A percentile compares a stretch with the other conserved stretches of the same genome.
phyloP scores from a whole-genome alignment of 2,329 filamentous ascomycete species.

The Cladosporium sp. region DNA sequence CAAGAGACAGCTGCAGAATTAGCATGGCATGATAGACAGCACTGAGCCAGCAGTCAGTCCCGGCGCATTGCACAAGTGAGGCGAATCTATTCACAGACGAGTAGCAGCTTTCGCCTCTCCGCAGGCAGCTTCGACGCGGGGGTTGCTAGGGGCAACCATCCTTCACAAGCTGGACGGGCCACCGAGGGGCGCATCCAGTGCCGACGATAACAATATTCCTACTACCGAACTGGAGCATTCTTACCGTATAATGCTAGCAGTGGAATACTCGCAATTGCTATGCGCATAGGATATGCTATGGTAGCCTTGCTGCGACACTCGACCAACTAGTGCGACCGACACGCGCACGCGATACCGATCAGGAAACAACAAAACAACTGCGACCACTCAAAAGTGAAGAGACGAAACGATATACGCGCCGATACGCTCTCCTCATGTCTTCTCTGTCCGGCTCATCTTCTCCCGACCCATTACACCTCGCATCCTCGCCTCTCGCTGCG shows the following conservation, averaged over 20 bases:
- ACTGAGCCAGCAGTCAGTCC: neutral
- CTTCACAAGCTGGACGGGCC: neutral
- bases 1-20: neutral
- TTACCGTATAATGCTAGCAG: neutral
- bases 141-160: neutral
- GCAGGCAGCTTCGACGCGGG: neutral
- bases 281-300: neutral
- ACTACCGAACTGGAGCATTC: neutral
- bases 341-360: neutral
- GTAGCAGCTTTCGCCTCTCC: neutral
- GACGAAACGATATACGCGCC: neutral
- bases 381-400: neutral
- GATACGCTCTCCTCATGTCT: neutral
- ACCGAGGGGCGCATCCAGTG: neutral
- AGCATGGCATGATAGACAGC: neutral
- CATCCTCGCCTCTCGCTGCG: conserved; percentile 29
- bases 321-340: neutral
- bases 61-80: neutral
- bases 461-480: conserved; percentile 31
- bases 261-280: neutral
- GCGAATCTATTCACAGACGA: neutral
- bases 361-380: neutral
- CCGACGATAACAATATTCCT: neutral
- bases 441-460: conserved; percentile 19
- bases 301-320: neutral